These are phyloP conservation scores for Verticillium dahliae DNA, from an alignment of 2,329 filamentous ascomycete genomes.

Conservation along the genomic window DNA sequence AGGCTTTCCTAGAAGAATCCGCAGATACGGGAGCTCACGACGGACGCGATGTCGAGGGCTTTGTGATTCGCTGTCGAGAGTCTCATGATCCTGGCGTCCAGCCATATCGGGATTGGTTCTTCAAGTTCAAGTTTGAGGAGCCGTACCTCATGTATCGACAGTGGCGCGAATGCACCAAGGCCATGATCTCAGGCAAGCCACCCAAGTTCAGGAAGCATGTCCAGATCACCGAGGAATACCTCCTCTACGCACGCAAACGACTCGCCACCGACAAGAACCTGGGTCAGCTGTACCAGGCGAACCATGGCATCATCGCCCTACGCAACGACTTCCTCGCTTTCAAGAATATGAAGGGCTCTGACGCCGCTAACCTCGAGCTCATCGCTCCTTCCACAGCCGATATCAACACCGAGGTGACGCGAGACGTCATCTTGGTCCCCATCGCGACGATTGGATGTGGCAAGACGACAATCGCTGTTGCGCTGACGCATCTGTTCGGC, in stretches of 20 bases:
- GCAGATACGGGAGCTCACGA: slow-evolving; percentile 86
- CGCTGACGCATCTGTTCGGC: slow-evolving; percentile 72
- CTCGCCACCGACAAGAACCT: slow-evolving; percentile 63
- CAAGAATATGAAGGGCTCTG: slow-evolving; percentile 78
- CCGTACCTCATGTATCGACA: slow-evolving; percentile 98
- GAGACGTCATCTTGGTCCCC: slow-evolving; percentile 76
- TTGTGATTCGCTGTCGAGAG: slow-evolving; percentile 86
- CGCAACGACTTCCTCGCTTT: slow-evolving; percentile 80
- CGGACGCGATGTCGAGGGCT: slow-evolving; percentile 91
- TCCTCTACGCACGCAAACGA: slow-evolving; percentile 70
- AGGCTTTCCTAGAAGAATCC: slow-evolving; percentile 73
- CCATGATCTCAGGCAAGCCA: slow-evolving; percentile 67
- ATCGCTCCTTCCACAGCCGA: slow-evolving; percentile 37
- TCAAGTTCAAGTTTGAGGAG: slow-evolving; percentile 99
- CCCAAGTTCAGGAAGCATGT: slow-evolving; percentile 81
- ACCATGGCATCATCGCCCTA: slow-evolving; percentile 91
- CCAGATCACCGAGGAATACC: slow-evolving; percentile 85
- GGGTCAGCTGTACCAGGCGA: slow-evolving; percentile 67
- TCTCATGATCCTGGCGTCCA: slow-evolving; percentile 38
- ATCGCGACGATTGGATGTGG: slow-evolving; percentile 93
- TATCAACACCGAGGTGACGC: slow-evolving; percentile 45
- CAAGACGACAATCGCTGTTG: slow-evolving; percentile 87
- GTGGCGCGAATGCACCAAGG: slow-evolving; percentile 95
- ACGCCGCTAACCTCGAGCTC: slow-evolving; percentile 74
- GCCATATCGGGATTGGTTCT: slow-evolving; percentile 90